Evolutionary conservation across 2,329 filamentous ascomycete species (phyloP), one percentile per base, ranked within the genome.

Genomic region (Aaosphaeria arxii): DNA sequence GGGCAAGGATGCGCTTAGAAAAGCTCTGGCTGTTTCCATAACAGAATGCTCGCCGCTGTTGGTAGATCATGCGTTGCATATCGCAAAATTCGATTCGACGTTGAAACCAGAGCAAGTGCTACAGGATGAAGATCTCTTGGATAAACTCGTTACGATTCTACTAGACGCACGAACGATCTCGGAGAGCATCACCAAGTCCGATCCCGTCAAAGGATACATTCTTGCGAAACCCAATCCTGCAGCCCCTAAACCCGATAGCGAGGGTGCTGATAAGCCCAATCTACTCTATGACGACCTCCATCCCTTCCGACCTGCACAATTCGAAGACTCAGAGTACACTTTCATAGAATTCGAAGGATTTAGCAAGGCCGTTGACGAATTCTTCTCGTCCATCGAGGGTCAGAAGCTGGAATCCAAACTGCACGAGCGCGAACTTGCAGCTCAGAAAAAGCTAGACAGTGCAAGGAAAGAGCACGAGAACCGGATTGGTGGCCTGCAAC

Each of bases 381-480:
- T 96, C 74, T 97, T 95, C 69, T 97, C 94, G 0, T 97, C 92
- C 0, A 83, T 97, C 29, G 94, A 99, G 71, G 90, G 91, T 0
- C 92, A 96, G 66, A 95, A 89, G 66, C 78, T 97, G 1, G 88
- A 95, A 67, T 95, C 89, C 1, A 82, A 85, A 45, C 74, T 97
- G 4, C 84, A 83, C 4, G 92, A 97, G 67, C 83, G 87, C 43
- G 91, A 99, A 69, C 84, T 87, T 17, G 78, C 81, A 4, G 94
- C 94, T 3, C 88, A 86, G 71, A 84, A 83, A 62, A 96, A 95
- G 67, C 77, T 99, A 4, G 89, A 96, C 35, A 82, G 87, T n/a
- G 90, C 91, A 0, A 83, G 84, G 59, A 79, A 84, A 45, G 92
- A 96, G 56, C 94, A 99, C 58, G 82, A 83, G 38, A 91, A 89